These are phyloP conservation scores for Nothomitra cinnamomea DNA, from an alignment of 2,329 filamentous ascomycete genomes.

Conservation along the genomic window DNA sequence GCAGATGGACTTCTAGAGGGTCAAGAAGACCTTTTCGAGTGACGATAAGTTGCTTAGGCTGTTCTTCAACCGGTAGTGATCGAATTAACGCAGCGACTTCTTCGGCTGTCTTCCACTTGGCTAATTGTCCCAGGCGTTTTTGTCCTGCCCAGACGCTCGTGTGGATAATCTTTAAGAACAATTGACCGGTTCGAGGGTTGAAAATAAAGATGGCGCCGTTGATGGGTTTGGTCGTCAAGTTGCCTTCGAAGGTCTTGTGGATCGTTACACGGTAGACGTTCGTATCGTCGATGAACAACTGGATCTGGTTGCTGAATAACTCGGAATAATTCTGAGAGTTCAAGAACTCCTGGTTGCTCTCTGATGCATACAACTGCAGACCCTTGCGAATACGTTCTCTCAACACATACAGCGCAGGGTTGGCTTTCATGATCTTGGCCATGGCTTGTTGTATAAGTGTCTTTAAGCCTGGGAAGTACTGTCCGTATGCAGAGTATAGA, in stretches of 20 bases:
- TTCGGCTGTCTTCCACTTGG: constrained; percentile 99
- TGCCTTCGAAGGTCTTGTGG: constrained; percentile 98
- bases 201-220: constrained; percentile 99
- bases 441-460: constrained; percentile 92
- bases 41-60: constrained; percentile 96
- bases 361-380: constrained; percentile 91
- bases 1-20: constrained; percentile 87
- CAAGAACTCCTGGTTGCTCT: constrained; percentile 97
- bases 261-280: constrained; percentile 99
- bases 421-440: constrained; percentile 99
- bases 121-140: constrained; percentile 94
- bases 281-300: constrained; percentile 97
- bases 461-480: constrained; percentile 97
- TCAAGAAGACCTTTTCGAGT: constrained; percentile 94
- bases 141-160: constrained; percentile 98
- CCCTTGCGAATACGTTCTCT: constrained; percentile 97
- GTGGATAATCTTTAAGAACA: constrained; percentile 99
- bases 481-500: constrained; percentile 91
- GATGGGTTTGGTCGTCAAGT: constrained; percentile 97
- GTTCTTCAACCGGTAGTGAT: constrained; percentile 90
- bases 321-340: constrained; percentile 99
- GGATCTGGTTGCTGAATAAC: constrained; percentile 96
- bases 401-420: constrained; percentile 87
- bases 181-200: constrained; percentile 92
- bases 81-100: constrained; percentile 96